Evolutionary conservation across 805 yeast species (phyloP), one percentile per base, ranked within the genome.

Genomic region (Spathaspora boniae): DNA sequence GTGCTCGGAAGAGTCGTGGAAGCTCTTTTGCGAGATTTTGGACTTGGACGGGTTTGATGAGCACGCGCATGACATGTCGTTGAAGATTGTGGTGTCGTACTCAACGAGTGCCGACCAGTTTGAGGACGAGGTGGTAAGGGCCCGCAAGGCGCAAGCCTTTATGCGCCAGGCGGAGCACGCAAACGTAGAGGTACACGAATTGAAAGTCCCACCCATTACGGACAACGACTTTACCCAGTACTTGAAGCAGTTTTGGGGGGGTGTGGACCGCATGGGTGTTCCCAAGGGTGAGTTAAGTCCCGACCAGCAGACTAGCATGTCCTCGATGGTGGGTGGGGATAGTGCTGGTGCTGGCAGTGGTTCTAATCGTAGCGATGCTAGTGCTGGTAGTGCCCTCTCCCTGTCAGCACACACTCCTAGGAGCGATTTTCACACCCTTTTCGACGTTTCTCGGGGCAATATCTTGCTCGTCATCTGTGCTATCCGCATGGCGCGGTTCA

Each of bases 1-100:
- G 64, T 60, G 70, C 37, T 55, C 74, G 0, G 42, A 38, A 6
- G 51, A 46, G 8, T 68, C 61, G 39, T 50, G 60, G 44, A 37
- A 28, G 4, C 36, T 67, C 40, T 34, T 58, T 3, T 41, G 47
- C 6, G n/a, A n/a, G n/a, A n/a, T n/a, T n/a, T n/a, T n/a, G n/a
- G 71, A 66, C 29, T 46, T 60, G 4, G 33, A 55, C 46, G 44
- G 33, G 29, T 29, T 42, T 40, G 23, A 34, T 12, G 27, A 39
- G 43, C 4, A 30, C 46, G 37, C 31, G 27, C 8, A 31, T 31
- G 16, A 36, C 46, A 16, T 34, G 34, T 37, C 40, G 17, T 31
- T 37, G 9, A 37, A 37, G 29, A 14, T 37, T 7, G 32, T 37
- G 9, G 14, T 17, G 8, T 27, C 31, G 6, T 37, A 23, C 17